phyloP scores from a whole-genome alignment of 2,329 filamentous ascomycete species.

The Furcasterigmium sp. region DNA sequence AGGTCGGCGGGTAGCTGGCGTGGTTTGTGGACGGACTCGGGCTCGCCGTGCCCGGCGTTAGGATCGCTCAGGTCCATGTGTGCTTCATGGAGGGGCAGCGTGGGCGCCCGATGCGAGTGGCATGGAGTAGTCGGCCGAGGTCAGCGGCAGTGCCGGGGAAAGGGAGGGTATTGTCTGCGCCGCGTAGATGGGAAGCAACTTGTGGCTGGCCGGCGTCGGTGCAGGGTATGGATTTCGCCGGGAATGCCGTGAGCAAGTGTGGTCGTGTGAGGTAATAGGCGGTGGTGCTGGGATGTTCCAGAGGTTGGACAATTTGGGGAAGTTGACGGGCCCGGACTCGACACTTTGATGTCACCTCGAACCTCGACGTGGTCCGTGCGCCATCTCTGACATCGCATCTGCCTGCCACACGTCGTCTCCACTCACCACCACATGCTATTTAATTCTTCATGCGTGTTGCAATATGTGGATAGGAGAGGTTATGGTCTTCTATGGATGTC shows the following conservation, averaged over 20 bases:
- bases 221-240: too few species aligned
- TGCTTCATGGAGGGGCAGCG: constrained; percentile 31
- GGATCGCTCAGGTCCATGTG: constrained; percentile 57
- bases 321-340: background rate
- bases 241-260: too few species aligned
- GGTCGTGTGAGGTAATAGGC: background rate
- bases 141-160: too few species aligned
- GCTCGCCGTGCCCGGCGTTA: constrained; percentile 32
- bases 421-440: too few species aligned
- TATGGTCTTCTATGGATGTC: too few species aligned
- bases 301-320: background rate
- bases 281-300: background rate
- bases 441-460: too few species aligned
- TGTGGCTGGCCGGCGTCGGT: too few species aligned
- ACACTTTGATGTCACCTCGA: background rate
- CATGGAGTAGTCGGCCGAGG: background rate
- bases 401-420: too few species aligned
- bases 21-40: constrained; percentile 29
- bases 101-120: constrained; percentile 3
- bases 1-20: constrained; percentile 72
- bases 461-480: too few species aligned
- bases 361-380: background rate
- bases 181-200: too few species aligned
- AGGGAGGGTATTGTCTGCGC: too few species aligned
- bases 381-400: too few species aligned